Evolutionary conservation across 106 monocot species (phyloP).

Genomic region (Dendrobium catenatum): DNA sequence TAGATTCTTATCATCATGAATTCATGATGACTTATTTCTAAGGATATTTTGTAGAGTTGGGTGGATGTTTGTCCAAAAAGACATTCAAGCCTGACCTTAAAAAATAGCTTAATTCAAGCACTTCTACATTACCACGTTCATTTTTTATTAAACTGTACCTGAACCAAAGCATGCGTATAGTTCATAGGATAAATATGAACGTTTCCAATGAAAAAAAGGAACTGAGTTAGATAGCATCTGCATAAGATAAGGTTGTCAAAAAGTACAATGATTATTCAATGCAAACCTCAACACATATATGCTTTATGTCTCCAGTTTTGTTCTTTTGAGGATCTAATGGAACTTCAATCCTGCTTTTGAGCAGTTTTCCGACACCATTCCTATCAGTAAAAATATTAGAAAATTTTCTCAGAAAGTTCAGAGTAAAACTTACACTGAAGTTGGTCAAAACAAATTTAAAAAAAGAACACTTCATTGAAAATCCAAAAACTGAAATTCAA

Average conservation of each 20-base stretch:
- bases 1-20: no score
- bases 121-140: neutral
- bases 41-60: no score
- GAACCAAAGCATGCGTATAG: neutral
- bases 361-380: slow-evolving; percentile 13
- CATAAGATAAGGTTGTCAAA: neutral
- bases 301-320: slow-evolving; percentile 86
- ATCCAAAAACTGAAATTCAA: neutral
- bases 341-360: slow-evolving; percentile 45
- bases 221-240: neutral
- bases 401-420: neutral
- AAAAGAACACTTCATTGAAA: neutral
- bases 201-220: neutral
- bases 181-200: neutral
- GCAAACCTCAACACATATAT: slow-evolving; percentile 76
- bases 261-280: neutral
- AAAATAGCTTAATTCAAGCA: neutral
- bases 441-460: neutral
- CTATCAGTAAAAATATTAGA: slow-evolving; percentile 13
- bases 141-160: neutral
- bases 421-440: neutral
- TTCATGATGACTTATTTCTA: no score
- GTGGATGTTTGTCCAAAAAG: no score
- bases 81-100: no score
- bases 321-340: slow-evolving; percentile 69